A percentile compares a stretch with the other conserved stretches of the same genome.
Evolutionary conservation across 1,284 basidiomycete species (phyloP).

Genomic region (Trichosporon sp.): DNA sequence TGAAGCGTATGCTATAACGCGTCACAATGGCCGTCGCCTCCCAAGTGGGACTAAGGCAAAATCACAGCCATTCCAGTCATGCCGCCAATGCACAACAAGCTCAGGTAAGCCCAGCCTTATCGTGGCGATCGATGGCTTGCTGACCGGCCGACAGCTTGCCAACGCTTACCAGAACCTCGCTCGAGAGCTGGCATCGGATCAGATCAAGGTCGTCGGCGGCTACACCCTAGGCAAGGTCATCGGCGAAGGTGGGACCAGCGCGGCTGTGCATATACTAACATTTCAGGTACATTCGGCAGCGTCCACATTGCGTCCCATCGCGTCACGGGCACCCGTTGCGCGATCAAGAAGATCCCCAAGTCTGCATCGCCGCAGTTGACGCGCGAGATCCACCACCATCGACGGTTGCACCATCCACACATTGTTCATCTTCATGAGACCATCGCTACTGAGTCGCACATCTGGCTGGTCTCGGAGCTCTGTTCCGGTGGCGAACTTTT

Average conservation of each 20-base stretch:
- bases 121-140: background rate
- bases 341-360: constrained; percentile 97
- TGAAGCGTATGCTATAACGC: constrained; percentile 1
- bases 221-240: constrained; percentile 93
- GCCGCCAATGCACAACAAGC: constrained; percentile 2
- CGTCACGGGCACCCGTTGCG: constrained; percentile 78
- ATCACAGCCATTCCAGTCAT: background rate
- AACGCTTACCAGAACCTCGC: constrained; percentile 95
- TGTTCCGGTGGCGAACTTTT: constrained; percentile 95
- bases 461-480: constrained; percentile 96
- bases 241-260: constrained; percentile 74
- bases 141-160: constrained; percentile 60
- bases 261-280: background rate
- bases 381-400: constrained; percentile 96
- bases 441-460: constrained; percentile 87
- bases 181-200: constrained; percentile 82
- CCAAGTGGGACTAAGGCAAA: background rate
- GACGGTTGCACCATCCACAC: constrained; percentile 89
- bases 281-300: constrained; percentile 79
- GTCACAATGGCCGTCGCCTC: constrained; percentile 1
- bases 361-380: constrained; percentile 81
- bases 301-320: constrained; percentile 89
- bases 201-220: constrained; percentile 86
- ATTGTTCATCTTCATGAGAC: constrained; percentile 96
- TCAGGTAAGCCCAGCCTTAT: background rate